phyloP scores from a whole-genome alignment of 257 asterid genomes.

The Scutellaria galericulata region DNA sequence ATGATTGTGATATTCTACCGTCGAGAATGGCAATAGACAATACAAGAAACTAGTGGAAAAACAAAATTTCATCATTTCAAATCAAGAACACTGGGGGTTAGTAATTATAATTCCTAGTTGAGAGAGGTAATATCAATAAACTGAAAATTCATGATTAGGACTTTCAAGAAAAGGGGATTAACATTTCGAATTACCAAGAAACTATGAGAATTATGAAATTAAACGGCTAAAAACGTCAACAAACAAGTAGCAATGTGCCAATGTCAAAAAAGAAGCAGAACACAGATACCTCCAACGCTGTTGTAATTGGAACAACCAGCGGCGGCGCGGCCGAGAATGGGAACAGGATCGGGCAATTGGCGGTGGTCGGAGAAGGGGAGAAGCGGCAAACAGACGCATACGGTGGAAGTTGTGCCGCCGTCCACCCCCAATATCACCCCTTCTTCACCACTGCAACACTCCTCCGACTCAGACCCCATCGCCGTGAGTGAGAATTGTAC shows the following conservation, averaged over 20 bases:
- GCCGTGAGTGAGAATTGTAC: slow-evolving; percentile 9
- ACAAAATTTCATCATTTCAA: background rate
- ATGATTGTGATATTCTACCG: background rate
- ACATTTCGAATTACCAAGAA: background rate
- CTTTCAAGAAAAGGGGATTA: background rate
- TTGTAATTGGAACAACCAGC: slow-evolving; percentile 93
- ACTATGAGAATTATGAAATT: background rate
- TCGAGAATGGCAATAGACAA: slow-evolving; percentile 7
- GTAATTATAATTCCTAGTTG: background rate
- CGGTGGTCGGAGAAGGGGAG: slow-evolving; percentile 48
- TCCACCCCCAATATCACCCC: slow-evolving; percentile 66
- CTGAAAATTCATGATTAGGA: background rate
- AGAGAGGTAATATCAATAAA: background rate
- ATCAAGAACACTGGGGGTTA: background rate
- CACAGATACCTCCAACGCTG: slow-evolving; percentile 83
- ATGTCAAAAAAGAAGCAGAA: background rate
- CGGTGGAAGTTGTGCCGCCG: slow-evolving; percentile 67
- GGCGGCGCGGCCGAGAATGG: slow-evolving; percentile 74
- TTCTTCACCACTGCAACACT: slow-evolving; percentile 31
- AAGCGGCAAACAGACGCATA: slow-evolving; percentile 83
- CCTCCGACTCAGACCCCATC: slow-evolving; percentile 49
- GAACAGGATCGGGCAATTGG: slow-evolving; percentile 75
- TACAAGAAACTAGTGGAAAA: slow-evolving; percentile 9
- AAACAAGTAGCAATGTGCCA: background rate
- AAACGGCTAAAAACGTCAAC: background rate